Evolutionary conservation across 208 protist genomes (phyloP), one percentile per base, ranked within the genome.

Genomic region (Polymyxa betae): DNA sequence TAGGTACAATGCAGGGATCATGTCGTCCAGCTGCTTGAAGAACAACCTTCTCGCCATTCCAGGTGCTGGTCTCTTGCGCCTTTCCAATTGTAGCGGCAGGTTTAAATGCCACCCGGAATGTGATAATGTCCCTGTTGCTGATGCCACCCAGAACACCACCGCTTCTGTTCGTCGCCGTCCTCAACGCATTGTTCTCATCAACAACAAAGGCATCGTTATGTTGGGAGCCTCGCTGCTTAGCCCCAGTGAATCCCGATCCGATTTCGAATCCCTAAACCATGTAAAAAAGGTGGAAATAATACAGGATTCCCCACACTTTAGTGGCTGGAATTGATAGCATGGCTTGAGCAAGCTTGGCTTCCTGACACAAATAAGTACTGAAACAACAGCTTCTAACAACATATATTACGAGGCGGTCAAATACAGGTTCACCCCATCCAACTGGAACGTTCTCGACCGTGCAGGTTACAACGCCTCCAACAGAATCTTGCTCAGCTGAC

Each of bases 61-160:
- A 96, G 38, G 89, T 91, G 66, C 66, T 64, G 0, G 95, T 96
- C 24, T 38, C 10, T 91, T 95, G 92, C 0, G 91, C 93, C 88
- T 92, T 60, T 44, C 94, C 93, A 82, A 97, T 97, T 44, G 96
- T 97, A 12, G 96, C 95, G 24, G 95, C 94, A 35, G 95, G 94
- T 91, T 96, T 96, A 92, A 96, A 96, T 0, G 95, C 96, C 24
- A 96, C 88, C 16, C 93, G 88, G 72, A 97, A 95, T 46, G 93
- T 38, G 60, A 97, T 95, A 35, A 64, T 52, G 88, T 95, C 91
- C 45, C 95, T 94, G 90, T 95, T 96, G 68, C 38, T 93, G 77
- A 97, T 96, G 49, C 96, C 96, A 68, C 96, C 96, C 38, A 89
- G 91, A 24, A 90, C 89, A 40, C 91, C 91, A 0, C 91, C 91